Conservation (phyloP, 2,329 filamentous ascomycete genomes). For the Chaetomium globosum region DNA sequence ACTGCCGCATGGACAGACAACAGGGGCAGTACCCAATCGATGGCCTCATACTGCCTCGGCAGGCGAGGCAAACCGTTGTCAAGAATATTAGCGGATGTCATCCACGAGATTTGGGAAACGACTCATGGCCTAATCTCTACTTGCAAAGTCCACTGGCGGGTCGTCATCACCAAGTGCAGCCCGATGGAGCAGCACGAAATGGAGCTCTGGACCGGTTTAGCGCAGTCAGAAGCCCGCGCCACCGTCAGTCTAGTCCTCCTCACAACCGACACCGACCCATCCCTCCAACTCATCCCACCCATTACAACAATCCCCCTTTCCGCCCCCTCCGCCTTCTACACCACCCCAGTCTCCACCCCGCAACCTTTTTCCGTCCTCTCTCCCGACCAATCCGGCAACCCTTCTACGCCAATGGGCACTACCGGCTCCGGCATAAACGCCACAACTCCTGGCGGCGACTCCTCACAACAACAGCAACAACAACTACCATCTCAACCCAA, state of each 20-base stretch:
- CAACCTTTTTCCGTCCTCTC: constrained; percentile 60
- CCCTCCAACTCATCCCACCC: constrained; percentile 64
- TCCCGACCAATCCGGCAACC: constrained; percentile 60
- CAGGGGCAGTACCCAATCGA: constrained; percentile 71
- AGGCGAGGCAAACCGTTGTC: constrained; percentile 57
- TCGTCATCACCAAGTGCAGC: constrained; percentile 73
- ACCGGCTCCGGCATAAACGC: constrained; percentile 20
- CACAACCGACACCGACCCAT: constrained; percentile 66
- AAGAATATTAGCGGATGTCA: constrained; percentile 63
- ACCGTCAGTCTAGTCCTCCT: constrained; percentile 61
- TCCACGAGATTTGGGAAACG: constrained; percentile 75
- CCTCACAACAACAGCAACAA: constrained; percentile 43
- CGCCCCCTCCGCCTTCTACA: constrained; percentile 52
- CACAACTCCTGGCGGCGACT: constrained; percentile 33
- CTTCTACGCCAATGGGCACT: constrained; percentile 51
- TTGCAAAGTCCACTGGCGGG: constrained; percentile 73
- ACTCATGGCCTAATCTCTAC: constrained; percentile 72
- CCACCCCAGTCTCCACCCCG: constrained; percentile 70
- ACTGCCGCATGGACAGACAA: constrained; percentile 81
- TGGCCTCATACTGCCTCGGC: constrained; percentile 71
- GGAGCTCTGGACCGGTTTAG: constrained; percentile 59
- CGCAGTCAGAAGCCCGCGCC: constrained; percentile 57
- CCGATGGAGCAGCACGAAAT: constrained; percentile 68
- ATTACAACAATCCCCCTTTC: constrained; percentile 52
- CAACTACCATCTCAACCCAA: background rate